Conservation (phyloP, 2,329 filamentous ascomycete genomes). For the Teratosphaeria viscida region DNA sequence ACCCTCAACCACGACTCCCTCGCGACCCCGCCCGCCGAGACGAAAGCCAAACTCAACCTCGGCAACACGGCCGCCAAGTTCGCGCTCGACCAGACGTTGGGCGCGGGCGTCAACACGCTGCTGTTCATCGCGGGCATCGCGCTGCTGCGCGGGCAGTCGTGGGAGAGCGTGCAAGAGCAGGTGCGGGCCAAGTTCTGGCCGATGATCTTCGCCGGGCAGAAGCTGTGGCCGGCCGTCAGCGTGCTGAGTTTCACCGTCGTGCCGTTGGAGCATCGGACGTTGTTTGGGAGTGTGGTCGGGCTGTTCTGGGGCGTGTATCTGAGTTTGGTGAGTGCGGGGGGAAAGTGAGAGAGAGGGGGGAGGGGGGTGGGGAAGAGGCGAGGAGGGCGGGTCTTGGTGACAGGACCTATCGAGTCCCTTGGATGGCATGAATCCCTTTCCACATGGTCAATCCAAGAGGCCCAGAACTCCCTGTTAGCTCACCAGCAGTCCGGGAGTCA, state of each 20-base stretch:
- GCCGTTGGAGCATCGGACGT: conserved; percentile 58
- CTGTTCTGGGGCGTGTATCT: conserved; percentile 67
- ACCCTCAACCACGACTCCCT: neutral
- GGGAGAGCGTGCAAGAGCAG: conserved; percentile 8
- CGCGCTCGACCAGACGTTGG: conserved; percentile 57
- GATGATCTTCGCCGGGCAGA: conserved; percentile 59
- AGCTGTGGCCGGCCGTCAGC: conserved; percentile 62
- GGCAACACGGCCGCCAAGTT: conserved; percentile 59
- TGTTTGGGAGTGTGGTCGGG: conserved; percentile 62
- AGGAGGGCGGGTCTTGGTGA: neutral
- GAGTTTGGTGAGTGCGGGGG: conserved; percentile 41
- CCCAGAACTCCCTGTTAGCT: too few relatives aligned
- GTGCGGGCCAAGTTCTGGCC: conserved; percentile 26
- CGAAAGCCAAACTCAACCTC: conserved; percentile 35
- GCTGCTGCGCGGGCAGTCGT: conserved; percentile 36
- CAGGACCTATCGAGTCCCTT: too few relatives aligned
- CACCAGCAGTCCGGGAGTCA: too few relatives aligned
- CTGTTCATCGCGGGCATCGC: conserved; percentile 52
- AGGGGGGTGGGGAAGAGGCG: neutral
- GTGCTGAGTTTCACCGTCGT: conserved; percentile 60
- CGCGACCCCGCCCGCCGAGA: neutral
- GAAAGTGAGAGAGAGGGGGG: neutral
- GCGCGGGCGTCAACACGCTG: conserved; percentile 54
- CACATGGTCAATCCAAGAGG: too few relatives aligned
- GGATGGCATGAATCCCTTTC: too few relatives aligned